phyloP scores from a whole-genome alignment of 331 rosid genomes.

The Cydonia oblonga region DNA sequence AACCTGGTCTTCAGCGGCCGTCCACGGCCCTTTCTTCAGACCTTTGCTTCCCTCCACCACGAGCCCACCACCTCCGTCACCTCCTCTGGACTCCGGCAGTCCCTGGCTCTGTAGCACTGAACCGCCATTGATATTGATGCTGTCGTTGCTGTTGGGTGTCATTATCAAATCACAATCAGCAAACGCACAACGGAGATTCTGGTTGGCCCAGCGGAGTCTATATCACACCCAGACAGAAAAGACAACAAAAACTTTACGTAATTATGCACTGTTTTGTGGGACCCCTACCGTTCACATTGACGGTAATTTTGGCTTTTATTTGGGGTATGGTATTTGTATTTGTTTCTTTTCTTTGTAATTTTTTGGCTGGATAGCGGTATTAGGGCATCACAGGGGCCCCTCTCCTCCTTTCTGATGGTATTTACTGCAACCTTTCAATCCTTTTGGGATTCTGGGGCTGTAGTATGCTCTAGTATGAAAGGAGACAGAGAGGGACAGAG shows the following conservation, averaged over 20 bases:
- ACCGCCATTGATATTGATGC: not conserved
- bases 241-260: no score
- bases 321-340: no score
- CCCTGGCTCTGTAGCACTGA: constrained; percentile 8
- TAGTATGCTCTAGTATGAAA: not conserved
- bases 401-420: not conserved
- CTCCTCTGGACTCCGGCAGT: not conserved
- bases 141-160: not conserved
- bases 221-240: not conserved
- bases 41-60: constrained; percentile 16
- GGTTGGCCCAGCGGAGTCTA: not conserved
- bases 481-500: not conserved
- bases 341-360: not conserved
- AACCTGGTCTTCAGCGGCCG: constrained; percentile 60
- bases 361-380: not conserved
- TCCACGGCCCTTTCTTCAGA: constrained; percentile 90
- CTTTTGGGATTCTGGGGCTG: no score
- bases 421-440: not conserved
- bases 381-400: not conserved
- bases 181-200: not conserved
- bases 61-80: not conserved
- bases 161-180: not conserved
- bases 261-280: not conserved
- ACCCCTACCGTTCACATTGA: no score
- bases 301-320: no score